These are phyloP conservation scores for Monosporascus cannonballus DNA, from an alignment of 2,329 filamentous ascomycete genomes.

Conservation along the genomic window DNA sequence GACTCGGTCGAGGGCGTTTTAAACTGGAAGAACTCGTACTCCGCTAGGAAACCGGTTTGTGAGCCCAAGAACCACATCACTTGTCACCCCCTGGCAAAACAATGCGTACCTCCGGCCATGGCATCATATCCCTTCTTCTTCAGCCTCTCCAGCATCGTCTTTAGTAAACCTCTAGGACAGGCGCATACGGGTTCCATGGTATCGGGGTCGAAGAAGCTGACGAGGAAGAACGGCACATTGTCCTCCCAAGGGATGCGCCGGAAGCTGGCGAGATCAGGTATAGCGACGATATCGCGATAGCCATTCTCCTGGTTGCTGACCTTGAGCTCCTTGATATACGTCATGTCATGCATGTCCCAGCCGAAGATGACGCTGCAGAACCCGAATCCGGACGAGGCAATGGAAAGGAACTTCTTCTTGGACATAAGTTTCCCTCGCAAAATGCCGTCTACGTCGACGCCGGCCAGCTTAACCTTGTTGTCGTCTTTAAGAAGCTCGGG, in stretches of 20 bases:
- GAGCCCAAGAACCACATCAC: too few species aligned
- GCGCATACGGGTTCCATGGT: conserved; percentile 57
- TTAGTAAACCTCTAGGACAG: conserved; percentile 65
- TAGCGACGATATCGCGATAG: conserved; percentile 68
- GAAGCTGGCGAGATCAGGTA: conserved; percentile 65
- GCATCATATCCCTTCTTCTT: conserved; percentile 58
- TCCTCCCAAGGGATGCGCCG: conserved; percentile 76
- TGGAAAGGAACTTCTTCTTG: conserved; percentile 76
- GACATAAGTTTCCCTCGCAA: conserved; percentile 75
- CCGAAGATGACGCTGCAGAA: conserved; percentile 83
- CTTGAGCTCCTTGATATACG: conserved; percentile 68
- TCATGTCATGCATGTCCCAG: conserved; percentile 84
- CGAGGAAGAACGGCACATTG: conserved; percentile 67
- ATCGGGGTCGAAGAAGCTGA: conserved; percentile 68
- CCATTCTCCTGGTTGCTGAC: conserved; percentile 77
- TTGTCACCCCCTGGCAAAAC: neutral
- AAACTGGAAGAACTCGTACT: conserved; percentile 63
- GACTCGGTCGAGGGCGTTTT: conserved; percentile 38
- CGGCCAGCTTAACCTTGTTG: conserved; percentile 68
- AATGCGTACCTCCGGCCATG: conserved; percentile 64
- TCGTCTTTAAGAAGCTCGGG: conserved; percentile 58
- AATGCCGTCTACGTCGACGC: conserved; percentile 70
- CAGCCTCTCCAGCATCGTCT: conserved; percentile 53
- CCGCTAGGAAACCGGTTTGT: conserved; percentile 41
- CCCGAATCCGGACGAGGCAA: conserved; percentile 68